phyloP scores from a whole-genome alignment of 495 filamentous ascomycete species.

The Aspergillus haitiensis region DNA sequence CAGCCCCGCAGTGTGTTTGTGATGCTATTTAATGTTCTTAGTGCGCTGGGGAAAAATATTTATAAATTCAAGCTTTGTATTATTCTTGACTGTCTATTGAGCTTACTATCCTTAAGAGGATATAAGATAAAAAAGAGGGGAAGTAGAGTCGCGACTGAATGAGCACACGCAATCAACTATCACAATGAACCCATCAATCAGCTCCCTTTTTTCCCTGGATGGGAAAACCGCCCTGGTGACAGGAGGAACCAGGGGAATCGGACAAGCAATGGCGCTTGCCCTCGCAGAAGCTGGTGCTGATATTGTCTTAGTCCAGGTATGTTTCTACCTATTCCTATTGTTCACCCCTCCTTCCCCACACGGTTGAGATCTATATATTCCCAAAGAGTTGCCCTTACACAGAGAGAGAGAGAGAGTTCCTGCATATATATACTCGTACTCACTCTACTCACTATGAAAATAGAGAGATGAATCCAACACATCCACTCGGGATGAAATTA shows the following conservation, averaged over 20 bases:
- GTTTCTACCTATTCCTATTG: constrained; percentile 51
- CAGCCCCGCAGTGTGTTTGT: neutral
- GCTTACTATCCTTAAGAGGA: neutral
- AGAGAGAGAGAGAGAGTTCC: too few relatives aligned
- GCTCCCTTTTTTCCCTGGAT: constrained; percentile 46
- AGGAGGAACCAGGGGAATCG: constrained; percentile 85
- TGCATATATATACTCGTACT: too few relatives aligned
- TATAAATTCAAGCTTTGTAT: neutral
- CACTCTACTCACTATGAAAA: neutral
- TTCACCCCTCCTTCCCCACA: too few relatives aligned
- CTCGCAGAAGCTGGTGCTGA: constrained; percentile 86
- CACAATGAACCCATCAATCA: constrained; percentile 32
- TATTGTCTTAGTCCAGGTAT: constrained; percentile 63
- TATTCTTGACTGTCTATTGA: too few relatives aligned
- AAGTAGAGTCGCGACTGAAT: neutral
- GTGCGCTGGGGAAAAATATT: neutral
- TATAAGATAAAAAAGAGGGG: neutral
- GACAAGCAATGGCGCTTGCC: constrained; percentile 77
- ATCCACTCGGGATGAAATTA: constrained; percentile 53
- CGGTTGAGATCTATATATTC: too few relatives aligned
- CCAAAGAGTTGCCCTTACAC: too few relatives aligned
- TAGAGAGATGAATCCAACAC: constrained; percentile 67
- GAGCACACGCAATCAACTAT: neutral
- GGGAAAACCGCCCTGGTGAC: constrained; percentile 78
- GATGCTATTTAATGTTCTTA: too few relatives aligned